Percentiles rank a stretch among this genome's conserved stretches.
Evolutionary conservation across 2,329 filamentous ascomycete species (phyloP).

Genomic region (Fonsecaea monophora): DNA sequence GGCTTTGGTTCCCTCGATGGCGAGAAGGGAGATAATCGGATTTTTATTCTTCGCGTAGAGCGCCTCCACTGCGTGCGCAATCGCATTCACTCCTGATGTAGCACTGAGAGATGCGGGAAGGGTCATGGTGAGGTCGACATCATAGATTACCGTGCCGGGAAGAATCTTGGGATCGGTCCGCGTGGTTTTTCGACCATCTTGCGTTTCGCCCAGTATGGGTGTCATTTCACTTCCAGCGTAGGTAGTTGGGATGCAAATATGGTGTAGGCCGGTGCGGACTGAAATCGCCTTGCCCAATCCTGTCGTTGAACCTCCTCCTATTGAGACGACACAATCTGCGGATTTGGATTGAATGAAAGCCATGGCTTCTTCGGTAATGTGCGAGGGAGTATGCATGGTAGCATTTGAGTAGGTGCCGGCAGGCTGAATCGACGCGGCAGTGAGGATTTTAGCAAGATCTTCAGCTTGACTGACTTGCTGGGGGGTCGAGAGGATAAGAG

Average conservation of each 20-base stretch:
- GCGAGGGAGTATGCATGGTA: slow-evolving; percentile 67
- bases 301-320: slow-evolving; percentile 68
- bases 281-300: slow-evolving; percentile 67
- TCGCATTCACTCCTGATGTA: slow-evolving; percentile 69
- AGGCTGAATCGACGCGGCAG: slow-evolving; percentile 47
- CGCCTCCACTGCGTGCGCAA: slow-evolving; percentile 70
- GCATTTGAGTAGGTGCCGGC: slow-evolving; percentile 63
- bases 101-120: slow-evolving; percentile 61
- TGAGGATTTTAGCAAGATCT: slow-evolving; percentile 54
- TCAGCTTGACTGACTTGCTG: slow-evolving; percentile 58
- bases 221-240: slow-evolving; percentile 71
- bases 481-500: slow-evolving; percentile 64
- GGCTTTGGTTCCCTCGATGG: slow-evolving; percentile 62
- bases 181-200: slow-evolving; percentile 65
- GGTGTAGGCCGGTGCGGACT: slow-evolving; percentile 60
- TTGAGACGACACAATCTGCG: slow-evolving; percentile 65
- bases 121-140: slow-evolving; percentile 68
- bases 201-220: slow-evolving; percentile 68
- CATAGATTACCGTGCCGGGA: slow-evolving; percentile 68
- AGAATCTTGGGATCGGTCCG: slow-evolving; percentile 65
- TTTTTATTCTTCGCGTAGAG: slow-evolving; percentile 68
- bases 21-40: slow-evolving; percentile 65
- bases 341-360: slow-evolving; percentile 52
- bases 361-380: slow-evolving; percentile 65
- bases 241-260: slow-evolving; percentile 68